A percentile compares a stretch with the other conserved stretches of the same genome.
Evolutionary conservation across 768 basidiomycete genomes (phyloP).

Genomic region (Calvatia gigantea): DNA sequence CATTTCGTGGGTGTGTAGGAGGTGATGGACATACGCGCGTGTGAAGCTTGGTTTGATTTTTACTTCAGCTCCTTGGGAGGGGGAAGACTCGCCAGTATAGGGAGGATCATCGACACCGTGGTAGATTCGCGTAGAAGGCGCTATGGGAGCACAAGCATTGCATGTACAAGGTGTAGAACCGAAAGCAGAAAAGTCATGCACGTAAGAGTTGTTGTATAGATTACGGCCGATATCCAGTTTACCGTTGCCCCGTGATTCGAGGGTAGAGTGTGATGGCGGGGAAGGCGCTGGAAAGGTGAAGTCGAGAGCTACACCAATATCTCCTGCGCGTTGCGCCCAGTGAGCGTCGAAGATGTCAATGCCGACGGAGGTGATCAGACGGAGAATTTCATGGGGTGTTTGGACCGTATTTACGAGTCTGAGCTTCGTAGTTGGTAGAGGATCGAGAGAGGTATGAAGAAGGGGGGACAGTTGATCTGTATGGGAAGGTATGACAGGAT

Average conservation of each 20-base stretch:
- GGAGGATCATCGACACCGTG: slow-evolving; percentile 43
- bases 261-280: slow-evolving; percentile 23
- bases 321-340: slow-evolving; percentile 69
- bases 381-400: slow-evolving; percentile 76
- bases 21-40: slow-evolving; percentile 77
- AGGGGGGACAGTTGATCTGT: slow-evolving; percentile 32
- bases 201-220: slow-evolving; percentile 57
- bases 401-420: slow-evolving; percentile 54
- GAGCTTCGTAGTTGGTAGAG: slow-evolving; percentile 52
- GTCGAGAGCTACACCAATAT: slow-evolving; percentile 73
- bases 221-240: slow-evolving; percentile 64
- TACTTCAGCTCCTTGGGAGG: neutral
- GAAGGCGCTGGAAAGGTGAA: slow-evolving; percentile 53
- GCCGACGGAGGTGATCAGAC: slow-evolving; percentile 59
- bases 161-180: slow-evolving; percentile 39
- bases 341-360: slow-evolving; percentile 73
- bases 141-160: slow-evolving; percentile 50
- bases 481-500: slow-evolving; percentile 12
- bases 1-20: slow-evolving; percentile 90
- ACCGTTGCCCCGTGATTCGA: slow-evolving; percentile 14
- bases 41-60: slow-evolving; percentile 32
- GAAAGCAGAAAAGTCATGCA: slow-evolving; percentile 60
- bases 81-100: slow-evolving; percentile 8
- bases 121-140: slow-evolving; percentile 30
- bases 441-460: slow-evolving; percentile 54